A percentile compares a stretch with the other conserved stretches of the same genome.
phyloP scores from a whole-genome alignment of 129 eudicot genomes.

The Lonicera japonica region DNA sequence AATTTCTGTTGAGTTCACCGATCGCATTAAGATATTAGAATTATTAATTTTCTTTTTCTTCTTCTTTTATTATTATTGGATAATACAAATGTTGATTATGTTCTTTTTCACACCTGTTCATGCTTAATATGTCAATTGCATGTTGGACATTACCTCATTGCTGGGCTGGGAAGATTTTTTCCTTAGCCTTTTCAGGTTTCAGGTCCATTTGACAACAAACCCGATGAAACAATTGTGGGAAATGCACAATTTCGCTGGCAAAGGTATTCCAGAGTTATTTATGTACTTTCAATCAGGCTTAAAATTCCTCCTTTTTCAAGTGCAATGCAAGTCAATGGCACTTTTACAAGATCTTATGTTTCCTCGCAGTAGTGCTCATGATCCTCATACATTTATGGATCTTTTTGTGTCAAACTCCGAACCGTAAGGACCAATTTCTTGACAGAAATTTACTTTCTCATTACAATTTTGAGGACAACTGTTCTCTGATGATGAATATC shows the following conservation, averaged over 20 bases:
- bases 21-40: no score
- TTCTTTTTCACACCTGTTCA: no score
- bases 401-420: conserved; percentile 76
- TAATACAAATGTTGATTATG: no score
- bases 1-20: no score
- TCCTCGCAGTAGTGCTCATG: conserved; percentile 54
- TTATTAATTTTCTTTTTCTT: no score
- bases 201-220: conserved; percentile 79
- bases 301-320: conserved; percentile 3
- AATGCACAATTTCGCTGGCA: conserved; percentile 95
- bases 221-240: conserved; percentile 62
- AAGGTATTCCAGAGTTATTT: conserved; percentile 42
- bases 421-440: conserved; percentile 51
- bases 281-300: not conserved
- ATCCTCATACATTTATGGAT: conserved; percentile 89
- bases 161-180: not conserved
- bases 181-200: conserved; percentile 68
- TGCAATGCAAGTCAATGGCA: not conserved
- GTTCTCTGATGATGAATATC: not conserved
- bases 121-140: no score
- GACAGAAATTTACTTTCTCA: not conserved
- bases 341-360: not conserved
- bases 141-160: no score
- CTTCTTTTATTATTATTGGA: no score
- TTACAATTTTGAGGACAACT: not conserved